These are phyloP conservation scores for Parsonsia alboflavescens DNA, from an alignment of 257 asterid species.

Conservation along the genomic window DNA sequence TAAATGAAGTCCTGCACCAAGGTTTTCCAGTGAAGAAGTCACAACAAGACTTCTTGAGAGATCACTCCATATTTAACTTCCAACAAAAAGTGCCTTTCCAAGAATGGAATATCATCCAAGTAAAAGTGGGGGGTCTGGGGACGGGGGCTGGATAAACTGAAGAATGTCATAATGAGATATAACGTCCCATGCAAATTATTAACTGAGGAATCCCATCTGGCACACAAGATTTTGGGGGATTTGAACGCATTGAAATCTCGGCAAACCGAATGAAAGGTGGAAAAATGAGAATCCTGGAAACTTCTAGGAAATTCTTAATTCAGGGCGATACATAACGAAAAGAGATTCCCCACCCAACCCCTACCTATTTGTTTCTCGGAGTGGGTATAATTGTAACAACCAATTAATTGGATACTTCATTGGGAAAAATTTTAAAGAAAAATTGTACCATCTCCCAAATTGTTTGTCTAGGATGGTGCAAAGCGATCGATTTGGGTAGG, in stretches of 20 bases:
- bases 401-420: too few relatives aligned
- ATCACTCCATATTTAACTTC: background rate
- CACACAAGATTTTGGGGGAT: background rate
- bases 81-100: background rate
- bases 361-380: too few relatives aligned
- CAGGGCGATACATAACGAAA: background rate
- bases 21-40: background rate
- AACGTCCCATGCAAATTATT: background rate
- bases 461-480: too few relatives aligned
- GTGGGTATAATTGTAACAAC: too few relatives aligned
- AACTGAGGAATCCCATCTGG: background rate
- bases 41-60: background rate
- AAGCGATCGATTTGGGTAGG: too few relatives aligned
- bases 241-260: background rate
- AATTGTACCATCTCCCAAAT: too few relatives aligned
- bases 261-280: too few relatives aligned
- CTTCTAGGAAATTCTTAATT: too few relatives aligned
- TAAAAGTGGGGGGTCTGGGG: background rate
- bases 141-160: background rate
- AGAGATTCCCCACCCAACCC: too few relatives aligned
- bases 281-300: too few relatives aligned
- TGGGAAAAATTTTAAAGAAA: too few relatives aligned
- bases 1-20: background rate
- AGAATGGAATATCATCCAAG: background rate
- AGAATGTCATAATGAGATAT: background rate